A percentile compares a stretch with the other conserved stretches of the same genome.
phyloP scores from a whole-genome alignment of 306 rosid genomes.

The Pyrus pyrifolia region DNA sequence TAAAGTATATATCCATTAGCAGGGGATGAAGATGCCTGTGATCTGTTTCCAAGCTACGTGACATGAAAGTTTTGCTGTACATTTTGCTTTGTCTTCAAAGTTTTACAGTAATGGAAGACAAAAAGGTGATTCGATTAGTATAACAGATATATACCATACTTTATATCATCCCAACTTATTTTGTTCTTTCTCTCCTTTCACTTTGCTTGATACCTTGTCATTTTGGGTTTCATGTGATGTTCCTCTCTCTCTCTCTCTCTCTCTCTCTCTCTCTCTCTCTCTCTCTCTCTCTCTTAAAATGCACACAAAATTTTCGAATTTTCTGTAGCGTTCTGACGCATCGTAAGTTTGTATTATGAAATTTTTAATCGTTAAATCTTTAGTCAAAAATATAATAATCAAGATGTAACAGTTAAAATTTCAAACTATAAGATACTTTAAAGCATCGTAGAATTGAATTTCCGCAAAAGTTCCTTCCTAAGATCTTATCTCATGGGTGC shows the following conservation, averaged over 20 bases:
- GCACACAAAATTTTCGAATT: neutral
- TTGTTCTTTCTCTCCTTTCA: neutral
- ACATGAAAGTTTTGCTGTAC: neutral
- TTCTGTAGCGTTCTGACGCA: too few relatives aligned
- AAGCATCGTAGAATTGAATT: neutral
- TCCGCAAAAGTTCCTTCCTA: neutral
- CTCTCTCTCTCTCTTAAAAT: neutral
- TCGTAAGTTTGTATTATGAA: too few relatives aligned
- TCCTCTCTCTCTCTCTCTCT: neutral
- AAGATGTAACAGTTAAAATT: too few relatives aligned
- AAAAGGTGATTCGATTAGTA: conserved; percentile 2
- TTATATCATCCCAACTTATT: conserved; percentile 6
- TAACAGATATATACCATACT: neutral
- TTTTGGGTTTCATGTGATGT: conserved; percentile 7
- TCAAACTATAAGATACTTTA: neutral
- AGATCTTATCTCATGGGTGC: neutral
- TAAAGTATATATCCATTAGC: neutral
- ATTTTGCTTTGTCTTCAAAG: neutral
- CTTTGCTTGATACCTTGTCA: conserved; percentile 15
- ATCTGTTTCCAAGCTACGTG: neutral
- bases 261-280: neutral
- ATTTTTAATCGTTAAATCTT: too few relatives aligned
- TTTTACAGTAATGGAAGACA: neutral
- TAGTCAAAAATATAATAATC: too few relatives aligned
- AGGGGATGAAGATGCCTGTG: neutral